Percentiles rank a stretch among this genome's conserved stretches.
phyloP scores from a whole-genome alignment of 2,329 filamentous ascomycete species.

The Emydomyces testavorans region DNA sequence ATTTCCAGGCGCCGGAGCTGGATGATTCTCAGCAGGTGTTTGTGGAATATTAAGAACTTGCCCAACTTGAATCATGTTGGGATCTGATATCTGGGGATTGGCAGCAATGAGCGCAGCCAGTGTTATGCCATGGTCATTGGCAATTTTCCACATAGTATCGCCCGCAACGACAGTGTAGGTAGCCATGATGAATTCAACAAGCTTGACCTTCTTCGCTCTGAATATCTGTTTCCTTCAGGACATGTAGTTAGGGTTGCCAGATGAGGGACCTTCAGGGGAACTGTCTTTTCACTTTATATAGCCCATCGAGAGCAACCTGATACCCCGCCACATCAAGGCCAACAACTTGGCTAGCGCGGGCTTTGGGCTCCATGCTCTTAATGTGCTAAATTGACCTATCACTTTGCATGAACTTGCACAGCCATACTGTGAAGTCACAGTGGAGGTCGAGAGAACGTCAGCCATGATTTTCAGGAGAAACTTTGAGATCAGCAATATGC shows the following conservation, averaged over 20 bases:
- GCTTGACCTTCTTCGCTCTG: background rate
- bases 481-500: too few species aligned
- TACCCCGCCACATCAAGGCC: constrained; percentile 8
- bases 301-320: too few species aligned
- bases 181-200: constrained; percentile 4
- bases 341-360: background rate
- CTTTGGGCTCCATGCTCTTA: background rate
- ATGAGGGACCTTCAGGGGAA: background rate
- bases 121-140: constrained; percentile 23
- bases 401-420: background rate
- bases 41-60: constrained; percentile 15
- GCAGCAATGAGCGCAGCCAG: constrained; percentile 16
- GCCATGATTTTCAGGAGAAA: too few species aligned
- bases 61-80: constrained; percentile 14
- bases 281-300: background rate
- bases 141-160: constrained; percentile 25
- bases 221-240: background rate
- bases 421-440: background rate
- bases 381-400: constrained; percentile 4
- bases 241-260: background rate
- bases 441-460: background rate
- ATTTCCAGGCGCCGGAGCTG: background rate
- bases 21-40: background rate
- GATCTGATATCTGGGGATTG: constrained; percentile 16
- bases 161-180: constrained; percentile 15